These are phyloP conservation scores for Mycena polygramma DNA, from an alignment of 768 basidiomycete genomes.

Conservation along the genomic window DNA sequence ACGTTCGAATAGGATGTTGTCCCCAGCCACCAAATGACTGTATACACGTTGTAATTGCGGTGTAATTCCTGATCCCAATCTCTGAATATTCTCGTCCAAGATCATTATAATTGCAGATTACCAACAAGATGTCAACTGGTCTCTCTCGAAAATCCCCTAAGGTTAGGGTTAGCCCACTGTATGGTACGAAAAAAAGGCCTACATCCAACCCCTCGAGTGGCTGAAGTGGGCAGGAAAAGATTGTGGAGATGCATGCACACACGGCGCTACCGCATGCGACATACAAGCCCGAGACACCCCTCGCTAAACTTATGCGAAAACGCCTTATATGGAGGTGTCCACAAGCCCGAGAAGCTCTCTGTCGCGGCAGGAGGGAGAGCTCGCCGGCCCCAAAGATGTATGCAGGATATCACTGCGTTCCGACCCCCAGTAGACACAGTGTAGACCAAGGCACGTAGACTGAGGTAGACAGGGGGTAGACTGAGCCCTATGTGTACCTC, in stretches of 20 bases:
- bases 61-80: too few relatives aligned
- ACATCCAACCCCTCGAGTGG: constrained; percentile 18
- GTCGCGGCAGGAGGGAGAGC: constrained; percentile 26
- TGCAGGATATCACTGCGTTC: too few relatives aligned
- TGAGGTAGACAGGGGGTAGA: too few relatives aligned
- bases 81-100: too few relatives aligned
- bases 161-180: too few relatives aligned
- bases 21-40: too few relatives aligned
- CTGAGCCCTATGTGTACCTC: too few relatives aligned
- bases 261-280: constrained; percentile 13
- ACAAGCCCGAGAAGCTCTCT: constrained; percentile 14
- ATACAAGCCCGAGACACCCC: constrained; percentile 10
- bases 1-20: too few relatives aligned
- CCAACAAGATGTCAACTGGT: background rate
- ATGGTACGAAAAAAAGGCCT: constrained; percentile 10
- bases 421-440: too few relatives aligned
- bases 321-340: constrained; percentile 2
- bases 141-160: too few relatives aligned
- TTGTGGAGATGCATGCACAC: background rate
- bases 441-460: too few relatives aligned
- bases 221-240: constrained; percentile 20
- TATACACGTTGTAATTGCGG: too few relatives aligned
- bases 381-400: background rate
- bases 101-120: background rate
- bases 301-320: background rate